Evolutionary conservation across 2,329 filamentous ascomycete genomes (phyloP), one percentile per base, ranked within the genome.

Genomic region (Penicillium sp.): DNA sequence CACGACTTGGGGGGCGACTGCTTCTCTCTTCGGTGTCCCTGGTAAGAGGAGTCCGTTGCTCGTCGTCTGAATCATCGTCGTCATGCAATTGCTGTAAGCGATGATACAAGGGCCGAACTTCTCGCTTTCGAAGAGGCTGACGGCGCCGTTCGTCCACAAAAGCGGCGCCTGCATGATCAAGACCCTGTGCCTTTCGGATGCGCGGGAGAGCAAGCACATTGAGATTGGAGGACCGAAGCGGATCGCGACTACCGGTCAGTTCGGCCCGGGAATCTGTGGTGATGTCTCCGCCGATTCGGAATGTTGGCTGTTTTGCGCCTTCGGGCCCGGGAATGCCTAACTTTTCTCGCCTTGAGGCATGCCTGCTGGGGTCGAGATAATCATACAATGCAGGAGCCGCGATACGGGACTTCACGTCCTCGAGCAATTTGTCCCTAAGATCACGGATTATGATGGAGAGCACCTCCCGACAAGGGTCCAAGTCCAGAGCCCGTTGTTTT

Each of bases 391-490:
- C 78, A 2, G 89, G 88, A 5, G 84, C 86, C 7, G 87, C 90
- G 33, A 97, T 82, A 55, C 91, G 86, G 30, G 84, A 86, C 54
- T 90, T 89, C 58, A 97, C 86, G 62, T 96, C 89, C 50, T 86
- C 81, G 47, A 97, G 81, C 23, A 98, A 72, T 63, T 94, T 93
- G 60, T 94, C 86, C 43, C 80, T 83, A 60, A 98, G 73, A 63
- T 97, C 90, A 37, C 81, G 79, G 36, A 84, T 79, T 37, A 96
- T 78, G 30, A 86, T 78, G 46, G 90, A 82, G 26, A 89, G 74
- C 21, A 93, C 91, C 59, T 94, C 91, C 33, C 75, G 71, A 4
- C 91, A 87, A n/a, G 93, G 91, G 64, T 98, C 91, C 50, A 96
- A 80, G 60, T 94, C 85, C 58, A 85, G 84, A 13, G 90, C 90